Base-by-base conservation (phyloP, 2,329 filamentous ascomycete species). In the Dothideomycetes sp. region DNA sequence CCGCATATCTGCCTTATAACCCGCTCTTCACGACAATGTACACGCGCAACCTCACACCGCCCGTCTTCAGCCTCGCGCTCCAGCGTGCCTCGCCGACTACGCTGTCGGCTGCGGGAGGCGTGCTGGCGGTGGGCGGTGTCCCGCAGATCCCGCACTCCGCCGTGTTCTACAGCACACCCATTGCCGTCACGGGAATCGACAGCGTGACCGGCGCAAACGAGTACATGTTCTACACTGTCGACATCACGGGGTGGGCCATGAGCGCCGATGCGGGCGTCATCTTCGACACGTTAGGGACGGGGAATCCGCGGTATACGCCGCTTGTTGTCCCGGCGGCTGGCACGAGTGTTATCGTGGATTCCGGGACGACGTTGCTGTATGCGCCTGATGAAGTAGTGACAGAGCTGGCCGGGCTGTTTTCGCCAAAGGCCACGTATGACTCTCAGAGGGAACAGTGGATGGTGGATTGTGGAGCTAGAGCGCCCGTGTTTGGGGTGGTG, bases 21-120 rank as follows among this genome's bases (percentile, higher is more conserved):
- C 66, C 71, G 0, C 48, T 75, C n/a, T 64, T 75, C 47, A 66
- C 61, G 5, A 68, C 57, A 27, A 66, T 75, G 63, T 65, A 62
- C 46, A 54, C 62, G 37, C 49, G 65, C 19, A 57, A 62, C 16
- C 49, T 63, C 10, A 62, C 68, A 5, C 48, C 60, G 0, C 61
- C 68, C 0, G 48, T 69, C 8, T 74, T 72, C 57, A 66, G 61
- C 47, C 52, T 73, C n/a, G 66, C 65, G 1, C 54, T 74, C 15
- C 54, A 60, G 5, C 54, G 64, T 1, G 48, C 54, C 14, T 15
- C 34, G 1, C 40, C 44, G 9, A 38, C 43, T 4, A 17, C 12
- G 11, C 37, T 31, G 8, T 38, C 41, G 24, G 11, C 34, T 12
- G 19, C 42, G 1, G 63, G 62, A 5, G 68, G 70, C 2, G 65